Percentiles rank a stretch among this genome's conserved stretches.
phyloP scores from a whole-genome alignment of 108 stramenopile genomes.

The Nannochloropsis salina region DNA sequence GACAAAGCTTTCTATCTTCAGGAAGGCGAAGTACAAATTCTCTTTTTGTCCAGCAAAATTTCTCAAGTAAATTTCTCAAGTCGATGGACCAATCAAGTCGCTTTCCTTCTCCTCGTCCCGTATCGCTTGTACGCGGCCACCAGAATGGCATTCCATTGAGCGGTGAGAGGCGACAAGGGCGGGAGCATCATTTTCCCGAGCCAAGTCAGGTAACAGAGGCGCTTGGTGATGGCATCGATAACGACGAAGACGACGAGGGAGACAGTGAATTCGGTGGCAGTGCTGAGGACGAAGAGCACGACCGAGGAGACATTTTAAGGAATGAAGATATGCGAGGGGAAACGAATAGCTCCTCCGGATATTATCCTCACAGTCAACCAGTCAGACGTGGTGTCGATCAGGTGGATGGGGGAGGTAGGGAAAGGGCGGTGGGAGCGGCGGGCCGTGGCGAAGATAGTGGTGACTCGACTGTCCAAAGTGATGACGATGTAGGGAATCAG shows the following conservation, averaged over 20 bases:
- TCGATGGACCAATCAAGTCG: neutral
- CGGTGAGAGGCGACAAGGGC: neutral
- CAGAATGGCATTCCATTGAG: neutral
- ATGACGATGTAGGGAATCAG: no score
- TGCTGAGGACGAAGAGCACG: neutral
- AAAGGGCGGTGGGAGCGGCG: no score
- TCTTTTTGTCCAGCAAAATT: neutral
- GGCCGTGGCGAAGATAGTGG: no score
- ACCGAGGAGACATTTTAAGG: neutral
- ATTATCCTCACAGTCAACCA: neutral
- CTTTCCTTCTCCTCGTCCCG: neutral
- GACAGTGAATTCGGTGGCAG: neutral
- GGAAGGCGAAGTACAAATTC: neutral
- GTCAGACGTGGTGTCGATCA: no score
- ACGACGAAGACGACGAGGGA: neutral
- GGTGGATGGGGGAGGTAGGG: no score
- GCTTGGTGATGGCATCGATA: neutral
- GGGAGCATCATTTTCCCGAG: neutral
- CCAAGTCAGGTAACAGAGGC: neutral
- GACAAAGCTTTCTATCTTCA: neutral
- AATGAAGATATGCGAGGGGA: neutral
- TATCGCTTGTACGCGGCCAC: neutral
- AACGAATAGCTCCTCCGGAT: neutral
- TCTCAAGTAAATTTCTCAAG: neutral
- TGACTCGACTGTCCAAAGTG: no score